phyloP scores from a whole-genome alignment of 2,329 filamentous ascomycete species.

The Aspergillus fructus region DNA sequence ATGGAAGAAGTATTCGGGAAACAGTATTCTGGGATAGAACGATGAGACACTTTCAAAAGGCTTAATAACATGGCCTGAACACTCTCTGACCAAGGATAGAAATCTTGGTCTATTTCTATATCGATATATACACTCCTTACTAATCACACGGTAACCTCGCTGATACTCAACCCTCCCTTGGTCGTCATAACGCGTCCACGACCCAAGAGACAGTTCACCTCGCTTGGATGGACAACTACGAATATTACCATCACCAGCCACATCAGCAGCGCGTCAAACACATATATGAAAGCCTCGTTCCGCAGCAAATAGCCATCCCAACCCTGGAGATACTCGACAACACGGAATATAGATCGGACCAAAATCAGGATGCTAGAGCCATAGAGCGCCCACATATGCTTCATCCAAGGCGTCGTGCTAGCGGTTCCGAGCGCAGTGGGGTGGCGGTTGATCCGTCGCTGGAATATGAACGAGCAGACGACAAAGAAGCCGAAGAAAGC shows the following conservation, averaged over 20 bases:
- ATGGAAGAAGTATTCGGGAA: slow-evolving; percentile 32
- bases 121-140: not conserved
- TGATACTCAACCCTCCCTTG: slow-evolving; percentile 19
- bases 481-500: slow-evolving; percentile 33
- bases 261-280: slow-evolving; percentile 33
- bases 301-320: slow-evolving; percentile 26
- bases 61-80: not conserved
- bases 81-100: not conserved
- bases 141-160: slow-evolving; percentile 13
- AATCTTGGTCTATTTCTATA: not conserved
- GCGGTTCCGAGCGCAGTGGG: slow-evolving; percentile 27
- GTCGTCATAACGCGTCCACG: slow-evolving; percentile 16
- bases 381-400: slow-evolving; percentile 33
- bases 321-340: slow-evolving; percentile 30
- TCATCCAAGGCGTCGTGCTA: slow-evolving; percentile 33
- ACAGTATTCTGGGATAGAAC: slow-evolving; percentile 14
- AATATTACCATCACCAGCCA: slow-evolving; percentile 24
- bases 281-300: slow-evolving; percentile 30
- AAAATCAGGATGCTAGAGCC: slow-evolving; percentile 26
- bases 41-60: not conserved
- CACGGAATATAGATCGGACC: slow-evolving; percentile 29
- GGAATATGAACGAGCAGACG: slow-evolving; percentile 25
- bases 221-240: slow-evolving; percentile 24
- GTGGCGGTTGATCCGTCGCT: slow-evolving; percentile 23
- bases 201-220: slow-evolving; percentile 24